Percentiles rank a stretch among this genome's conserved stretches.
These are phyloP conservation scores for Neofusicoccum sp. DNA, from an alignment of 2,329 filamentous ascomycete genomes.

Conservation along the genomic window DNA sequence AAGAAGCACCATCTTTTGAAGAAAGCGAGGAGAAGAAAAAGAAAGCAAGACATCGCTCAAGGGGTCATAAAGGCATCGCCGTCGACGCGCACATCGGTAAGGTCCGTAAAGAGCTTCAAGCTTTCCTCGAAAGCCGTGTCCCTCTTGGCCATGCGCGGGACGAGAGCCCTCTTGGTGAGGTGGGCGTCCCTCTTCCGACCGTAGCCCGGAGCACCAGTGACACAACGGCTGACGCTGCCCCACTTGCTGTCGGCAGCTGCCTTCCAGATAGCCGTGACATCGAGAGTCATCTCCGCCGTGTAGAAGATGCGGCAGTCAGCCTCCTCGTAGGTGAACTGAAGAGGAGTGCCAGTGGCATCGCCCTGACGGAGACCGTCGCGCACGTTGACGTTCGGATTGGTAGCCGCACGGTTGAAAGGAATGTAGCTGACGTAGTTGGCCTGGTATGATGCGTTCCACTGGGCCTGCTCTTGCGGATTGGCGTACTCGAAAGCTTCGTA, in stretches of 20 bases:
- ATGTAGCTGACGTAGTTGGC: slow-evolving; percentile 28
- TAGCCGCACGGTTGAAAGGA: slow-evolving; percentile 27
- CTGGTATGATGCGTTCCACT: slow-evolving; percentile 30
- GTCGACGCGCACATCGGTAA: not conserved
- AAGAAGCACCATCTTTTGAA: not conserved
- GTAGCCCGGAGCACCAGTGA: slow-evolving; percentile 21
- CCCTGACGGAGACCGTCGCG: slow-evolving; percentile 34
- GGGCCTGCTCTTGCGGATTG: slow-evolving; percentile 22
- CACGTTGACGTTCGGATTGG: slow-evolving; percentile 30
- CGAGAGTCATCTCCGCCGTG: slow-evolving; percentile 42
- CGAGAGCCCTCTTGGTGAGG: slow-evolving; percentile 1
- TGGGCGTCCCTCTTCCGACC: not conserved
- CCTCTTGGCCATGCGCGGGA: not conserved
- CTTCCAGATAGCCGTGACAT: slow-evolving; percentile 38
- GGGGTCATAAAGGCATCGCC: slow-evolving; percentile 16
- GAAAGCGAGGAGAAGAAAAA: not conserved
- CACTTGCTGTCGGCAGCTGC: slow-evolving; percentile 39
- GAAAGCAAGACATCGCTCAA: not conserved
- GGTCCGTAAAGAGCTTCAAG: slow-evolving; percentile 9
- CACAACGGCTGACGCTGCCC: slow-evolving; percentile 32
- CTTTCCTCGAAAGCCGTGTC: not conserved
- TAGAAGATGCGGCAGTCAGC: slow-evolving; percentile 42
- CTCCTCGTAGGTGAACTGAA: slow-evolving; percentile 41
- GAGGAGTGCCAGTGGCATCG: slow-evolving; percentile 32
- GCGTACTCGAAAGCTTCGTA: slow-evolving; percentile 24